These are phyloP conservation scores for Trichophaea hybrida DNA, from an alignment of 2,329 filamentous ascomycete species.

Conservation along the genomic window DNA sequence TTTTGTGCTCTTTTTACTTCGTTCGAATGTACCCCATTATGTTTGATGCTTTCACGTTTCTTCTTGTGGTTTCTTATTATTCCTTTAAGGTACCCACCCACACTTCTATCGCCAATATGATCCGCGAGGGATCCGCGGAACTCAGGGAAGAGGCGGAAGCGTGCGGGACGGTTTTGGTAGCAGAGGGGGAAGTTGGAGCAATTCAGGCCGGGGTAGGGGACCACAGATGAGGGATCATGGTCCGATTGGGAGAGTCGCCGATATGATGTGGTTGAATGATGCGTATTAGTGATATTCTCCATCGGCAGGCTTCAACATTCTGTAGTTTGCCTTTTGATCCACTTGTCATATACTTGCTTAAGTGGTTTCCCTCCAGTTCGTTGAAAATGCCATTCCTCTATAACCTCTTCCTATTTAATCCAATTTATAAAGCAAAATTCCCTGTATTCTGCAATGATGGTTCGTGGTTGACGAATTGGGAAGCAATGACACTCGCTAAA, in stretches of 20 bases:
- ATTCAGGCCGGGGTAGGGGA: background rate
- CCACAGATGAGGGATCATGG: conserved; percentile 1
- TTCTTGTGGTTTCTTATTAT: conserved; percentile 1
- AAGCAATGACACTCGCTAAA: background rate
- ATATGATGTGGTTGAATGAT: background rate
- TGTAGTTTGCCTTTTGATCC: no score
- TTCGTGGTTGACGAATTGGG: no score
- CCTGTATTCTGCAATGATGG: no score
- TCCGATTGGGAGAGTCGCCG: conserved; percentile 3
- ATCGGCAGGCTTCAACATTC: no score
- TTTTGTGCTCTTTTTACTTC: background rate
- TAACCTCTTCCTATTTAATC: no score
- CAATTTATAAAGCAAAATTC: no score
- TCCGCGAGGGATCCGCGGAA: background rate
- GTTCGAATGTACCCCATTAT: background rate
- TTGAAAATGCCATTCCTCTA: no score
- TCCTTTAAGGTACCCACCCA: background rate
- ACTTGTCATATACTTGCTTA: no score
- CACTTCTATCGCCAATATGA: background rate
- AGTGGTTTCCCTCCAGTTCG: no score
- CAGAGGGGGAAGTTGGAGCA: background rate
- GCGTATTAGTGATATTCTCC: background rate
- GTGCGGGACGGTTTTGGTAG: background rate
- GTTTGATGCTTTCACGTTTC: background rate
- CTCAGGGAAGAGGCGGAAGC: background rate